Evolutionary conservation across 176 grass and related monocot genomes (phyloP), one percentile per base, ranked within the genome.

Genomic region (Oryza meyeriana): DNA sequence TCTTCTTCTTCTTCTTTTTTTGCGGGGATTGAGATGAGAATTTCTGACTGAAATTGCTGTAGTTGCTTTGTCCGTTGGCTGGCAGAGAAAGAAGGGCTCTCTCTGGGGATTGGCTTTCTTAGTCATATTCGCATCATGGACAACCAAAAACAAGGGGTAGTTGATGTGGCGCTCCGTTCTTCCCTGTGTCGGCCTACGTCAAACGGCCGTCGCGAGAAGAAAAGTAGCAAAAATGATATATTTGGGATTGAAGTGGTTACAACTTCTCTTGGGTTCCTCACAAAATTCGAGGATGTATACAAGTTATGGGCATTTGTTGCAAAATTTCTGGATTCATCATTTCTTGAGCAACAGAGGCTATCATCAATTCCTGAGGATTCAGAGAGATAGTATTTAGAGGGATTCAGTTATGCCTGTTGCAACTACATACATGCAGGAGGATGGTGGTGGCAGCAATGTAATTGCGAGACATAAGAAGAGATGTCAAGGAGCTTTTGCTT

Each of bases 221-320:
- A 91, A 81, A 89, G 50, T 68, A 92, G 72, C 29, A 88, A 93
- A 68, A 92, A 89, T 71, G 80, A 75, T 82, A 81, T 79, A 22
- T 28, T 91, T 27, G 78, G 87, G 64, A 88, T 90, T 44, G 96
- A 99, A 88, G 96, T 95, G 13, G 82, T 95, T 38, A 99, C 96
- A 31, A 93, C 93, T 69, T 99, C 96, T 31, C 91, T 99, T 87
- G 96, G 96, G 24, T 99, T 95, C 76, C 91, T 99, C 68, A 95
- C 96, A 77, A 95, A 95, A 88, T 99, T 95, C 72, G 93, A 94
- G 62, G 96, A 99, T 88, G 96, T 95, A 48, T 99, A 99, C 84
- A 93, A 65, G 69, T 75, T 95, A 74, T 99, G 96, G 96, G 91
- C 87, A 74, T 99, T 99, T 76, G 80, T 94, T 72, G 93, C 96